A percentile compares a stretch with the other conserved stretches of the same genome.
Conservation (phyloP, 305 asterid genomes). For the Fraxinus floribunda region DNA sequence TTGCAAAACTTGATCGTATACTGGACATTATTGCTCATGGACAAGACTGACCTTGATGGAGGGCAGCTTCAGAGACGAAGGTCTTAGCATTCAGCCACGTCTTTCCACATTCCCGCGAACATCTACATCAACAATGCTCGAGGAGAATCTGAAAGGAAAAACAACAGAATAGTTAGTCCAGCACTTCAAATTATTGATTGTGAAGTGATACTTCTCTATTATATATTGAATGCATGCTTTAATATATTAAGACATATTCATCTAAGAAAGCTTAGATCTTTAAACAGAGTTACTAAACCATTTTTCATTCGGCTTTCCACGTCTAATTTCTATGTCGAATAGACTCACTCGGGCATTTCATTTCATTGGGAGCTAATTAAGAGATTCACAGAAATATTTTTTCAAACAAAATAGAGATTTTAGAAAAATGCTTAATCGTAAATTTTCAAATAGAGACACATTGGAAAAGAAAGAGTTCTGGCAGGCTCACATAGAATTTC, state of each 20-base stretch:
- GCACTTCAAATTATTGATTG: neutral
- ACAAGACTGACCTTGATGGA: neutral
- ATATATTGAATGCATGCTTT: too few relatives aligned
- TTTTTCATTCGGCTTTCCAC: neutral
- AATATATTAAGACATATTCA: too few relatives aligned
- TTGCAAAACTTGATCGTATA: neutral
- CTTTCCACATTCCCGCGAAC: neutral
- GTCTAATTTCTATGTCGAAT: neutral
- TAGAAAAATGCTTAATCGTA: neutral
- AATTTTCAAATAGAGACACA: neutral
- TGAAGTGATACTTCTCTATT: neutral
- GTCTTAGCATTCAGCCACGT: neutral
- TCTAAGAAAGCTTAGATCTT: neutral
- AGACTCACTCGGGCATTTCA: neutral
- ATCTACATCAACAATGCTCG: neutral
- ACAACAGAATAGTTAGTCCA: neutral
- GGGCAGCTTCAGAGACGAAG: neutral
- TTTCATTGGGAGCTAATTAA: neutral
- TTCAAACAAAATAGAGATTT: neutral
- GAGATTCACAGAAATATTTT: neutral
- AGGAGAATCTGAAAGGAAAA: neutral
- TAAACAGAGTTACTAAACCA: neutral
- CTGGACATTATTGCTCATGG: neutral
- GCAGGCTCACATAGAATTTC: neutral
- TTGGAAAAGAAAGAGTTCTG: neutral